Conservation (phyloP, 208 protist genomes). For the Crithidia sp. region DNA sequence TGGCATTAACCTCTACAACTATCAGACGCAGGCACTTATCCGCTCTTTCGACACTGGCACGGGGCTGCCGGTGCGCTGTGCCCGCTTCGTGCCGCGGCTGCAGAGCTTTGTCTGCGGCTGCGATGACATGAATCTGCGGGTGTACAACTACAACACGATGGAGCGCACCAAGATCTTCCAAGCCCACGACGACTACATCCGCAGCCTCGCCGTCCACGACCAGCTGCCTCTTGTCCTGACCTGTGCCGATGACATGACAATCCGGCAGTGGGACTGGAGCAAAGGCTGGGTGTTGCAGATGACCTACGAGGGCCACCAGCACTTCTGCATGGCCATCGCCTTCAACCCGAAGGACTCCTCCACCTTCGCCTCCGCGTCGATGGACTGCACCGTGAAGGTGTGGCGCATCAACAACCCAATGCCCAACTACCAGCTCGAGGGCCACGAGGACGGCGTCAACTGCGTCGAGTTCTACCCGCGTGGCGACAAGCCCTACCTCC, state of each 20-base stretch:
- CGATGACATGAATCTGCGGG: constrained; percentile 95
- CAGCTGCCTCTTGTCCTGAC: constrained; percentile 95
- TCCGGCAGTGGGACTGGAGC: constrained; percentile 99
- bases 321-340: constrained; percentile 98
- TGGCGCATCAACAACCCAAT: constrained; percentile 93
- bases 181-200: constrained; percentile 97
- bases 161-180: constrained; percentile 97
- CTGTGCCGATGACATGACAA: constrained; percentile 98
- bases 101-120: constrained; percentile 97
- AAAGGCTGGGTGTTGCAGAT: constrained; percentile 93
- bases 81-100: constrained; percentile 96
- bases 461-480: constrained; percentile 98
- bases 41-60: constrained; percentile 97
- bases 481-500: constrained; percentile 98
- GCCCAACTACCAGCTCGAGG: constrained; percentile 98
- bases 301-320: constrained; percentile 97
- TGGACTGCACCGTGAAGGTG: constrained; percentile 97
- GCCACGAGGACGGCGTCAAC: constrained; percentile 99
- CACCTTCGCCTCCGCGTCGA: constrained; percentile 97
- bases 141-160: constrained; percentile 99
- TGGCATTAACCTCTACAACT: constrained; percentile 97
- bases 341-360: constrained; percentile 99
- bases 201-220: constrained; percentile 98
- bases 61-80: constrained; percentile 93
- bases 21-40: constrained; percentile 95